Percentiles rank a stretch among this genome's conserved stretches.
These are phyloP conservation scores for Chlorella sp. DNA, from an alignment of 139 green algal genomes.

Conservation along the genomic window DNA sequence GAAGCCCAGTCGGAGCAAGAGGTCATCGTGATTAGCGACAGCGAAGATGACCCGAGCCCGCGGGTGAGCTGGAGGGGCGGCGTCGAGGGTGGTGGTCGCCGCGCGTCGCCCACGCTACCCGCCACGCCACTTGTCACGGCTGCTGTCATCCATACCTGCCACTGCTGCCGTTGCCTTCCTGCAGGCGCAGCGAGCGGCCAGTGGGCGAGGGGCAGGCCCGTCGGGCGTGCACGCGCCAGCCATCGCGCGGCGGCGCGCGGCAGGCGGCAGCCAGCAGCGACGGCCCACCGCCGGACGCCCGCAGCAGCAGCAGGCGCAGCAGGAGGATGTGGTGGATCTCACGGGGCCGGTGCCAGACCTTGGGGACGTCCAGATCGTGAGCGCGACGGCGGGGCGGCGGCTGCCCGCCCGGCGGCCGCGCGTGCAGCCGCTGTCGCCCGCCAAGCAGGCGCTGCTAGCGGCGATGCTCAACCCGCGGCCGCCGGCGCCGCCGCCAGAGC, in stretches of 20 bases:
- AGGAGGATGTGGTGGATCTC: slow-evolving; percentile 24
- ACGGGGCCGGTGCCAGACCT: neutral
- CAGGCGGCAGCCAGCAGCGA: neutral
- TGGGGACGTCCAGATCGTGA: slow-evolving; percentile 24
- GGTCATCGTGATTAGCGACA: too few species aligned
- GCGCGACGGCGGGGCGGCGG: slow-evolving; percentile 7
- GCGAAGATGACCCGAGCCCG: too few species aligned
- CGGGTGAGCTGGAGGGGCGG: too few species aligned
- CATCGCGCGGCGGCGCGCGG: neutral
- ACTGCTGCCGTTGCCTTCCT: neutral
- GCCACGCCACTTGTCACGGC: too few species aligned
- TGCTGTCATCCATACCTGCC: neutral
- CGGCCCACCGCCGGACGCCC: neutral
- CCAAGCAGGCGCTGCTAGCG: slow-evolving; percentile 3
- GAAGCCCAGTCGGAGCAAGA: too few species aligned
- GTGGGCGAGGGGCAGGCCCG: neutral
- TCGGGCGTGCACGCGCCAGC: neutral
- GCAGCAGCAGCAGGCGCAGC: neutral
- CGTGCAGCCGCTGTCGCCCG: neutral
- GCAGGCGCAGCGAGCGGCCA: neutral
- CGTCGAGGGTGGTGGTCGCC: too few species aligned
- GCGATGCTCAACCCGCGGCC: neutral
- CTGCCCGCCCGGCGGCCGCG: neutral
- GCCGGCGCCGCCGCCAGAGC: slow-evolving; percentile 17
- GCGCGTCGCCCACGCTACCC: too few species aligned